phyloP scores from a whole-genome alignment of 2,329 filamentous ascomycete genomes.

The Chrysoporthe deuterocubensis region DNA sequence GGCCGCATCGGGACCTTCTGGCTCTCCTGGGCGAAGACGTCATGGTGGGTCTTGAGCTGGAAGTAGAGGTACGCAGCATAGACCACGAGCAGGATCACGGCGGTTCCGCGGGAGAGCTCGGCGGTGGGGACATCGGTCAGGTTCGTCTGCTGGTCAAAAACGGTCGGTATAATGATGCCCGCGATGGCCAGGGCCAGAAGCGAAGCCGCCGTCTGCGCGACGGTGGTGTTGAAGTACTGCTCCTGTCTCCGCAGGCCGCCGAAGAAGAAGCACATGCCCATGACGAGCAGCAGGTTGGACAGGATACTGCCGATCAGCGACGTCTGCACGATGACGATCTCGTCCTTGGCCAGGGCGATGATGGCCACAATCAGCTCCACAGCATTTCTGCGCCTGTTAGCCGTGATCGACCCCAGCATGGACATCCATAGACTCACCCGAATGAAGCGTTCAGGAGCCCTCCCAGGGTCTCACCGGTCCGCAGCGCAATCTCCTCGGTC shows the following conservation, averaged over 20 bases:
- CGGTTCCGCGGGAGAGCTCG: conserved; percentile 70
- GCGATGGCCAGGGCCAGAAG: conserved; percentile 79
- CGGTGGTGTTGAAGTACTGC: conserved; percentile 90
- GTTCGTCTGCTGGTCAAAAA: conserved; percentile 65
- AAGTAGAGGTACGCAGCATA: conserved; percentile 87
- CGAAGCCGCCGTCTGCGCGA: conserved; percentile 86
- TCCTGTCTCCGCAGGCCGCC: conserved; percentile 78
- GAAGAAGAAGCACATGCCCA: conserved; percentile 93
- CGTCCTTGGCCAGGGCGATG: conserved; percentile 73
- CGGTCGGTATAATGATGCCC: conserved; percentile 86
- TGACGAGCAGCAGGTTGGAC: conserved; percentile 84
- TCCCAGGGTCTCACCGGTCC: conserved; percentile 82
- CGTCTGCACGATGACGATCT: conserved; percentile 87
- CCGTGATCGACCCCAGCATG: conserved; percentile 12
- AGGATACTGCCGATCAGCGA: conserved; percentile 91
- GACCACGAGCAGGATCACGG: conserved; percentile 80
- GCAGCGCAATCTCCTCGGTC: conserved; percentile 85
- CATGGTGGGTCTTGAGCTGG: conserved; percentile 83
- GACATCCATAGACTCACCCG: conserved; percentile 56
- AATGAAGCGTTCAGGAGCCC: conserved; percentile 90
- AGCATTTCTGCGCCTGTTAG: conserved; percentile 63
- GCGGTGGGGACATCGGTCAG: conserved; percentile 56
- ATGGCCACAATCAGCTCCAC: conserved; percentile 89
- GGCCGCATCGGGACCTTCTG: conserved; percentile 67
- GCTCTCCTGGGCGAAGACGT: conserved; percentile 79